phyloP scores from a whole-genome alignment of 108 stramenopile genomes.

The Seminavis robusta region DNA sequence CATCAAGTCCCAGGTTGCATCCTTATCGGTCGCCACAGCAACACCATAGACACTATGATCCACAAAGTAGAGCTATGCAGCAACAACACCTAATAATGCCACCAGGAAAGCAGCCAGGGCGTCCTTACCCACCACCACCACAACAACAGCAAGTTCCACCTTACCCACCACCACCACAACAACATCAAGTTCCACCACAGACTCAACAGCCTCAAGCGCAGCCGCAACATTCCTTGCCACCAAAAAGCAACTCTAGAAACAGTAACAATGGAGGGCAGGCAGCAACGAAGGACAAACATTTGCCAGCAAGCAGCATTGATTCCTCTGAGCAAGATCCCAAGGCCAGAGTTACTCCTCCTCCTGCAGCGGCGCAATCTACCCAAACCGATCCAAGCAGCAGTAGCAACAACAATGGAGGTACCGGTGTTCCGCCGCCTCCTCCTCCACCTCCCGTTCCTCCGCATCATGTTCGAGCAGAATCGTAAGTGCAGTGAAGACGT shows the following conservation, averaged over 20 bases:
- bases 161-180: slow-evolving; percentile 12
- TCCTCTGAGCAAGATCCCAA: not conserved
- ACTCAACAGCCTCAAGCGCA: not conserved
- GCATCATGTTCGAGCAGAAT: not conserved
- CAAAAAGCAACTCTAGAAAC: too few species aligned
- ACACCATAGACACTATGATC: not conserved
- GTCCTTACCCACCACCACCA: slow-evolving; percentile 14
- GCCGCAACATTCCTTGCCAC: not conserved
- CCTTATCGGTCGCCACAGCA: too few species aligned
- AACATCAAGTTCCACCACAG: not conserved
- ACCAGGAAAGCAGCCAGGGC: slow-evolving; percentile 8
- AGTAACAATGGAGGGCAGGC: too few species aligned
- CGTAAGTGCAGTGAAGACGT: not conserved
- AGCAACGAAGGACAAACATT: too few species aligned
- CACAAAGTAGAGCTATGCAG: not conserved
- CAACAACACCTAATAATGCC: slow-evolving; percentile 19
- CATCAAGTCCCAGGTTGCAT: not conserved
- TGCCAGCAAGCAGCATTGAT: too few species aligned
- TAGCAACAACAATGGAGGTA: not conserved
- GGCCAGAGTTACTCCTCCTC: not conserved
- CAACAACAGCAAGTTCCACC: slow-evolving; percentile 13
- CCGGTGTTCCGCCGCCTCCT: slow-evolving; percentile 1
- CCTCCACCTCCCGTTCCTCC: not conserved
- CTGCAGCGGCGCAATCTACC: too few species aligned
- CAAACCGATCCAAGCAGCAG: too few species aligned